Base-by-base conservation (phyloP, 176 grass and related monocot species). In the Zea luxurians region DNA sequence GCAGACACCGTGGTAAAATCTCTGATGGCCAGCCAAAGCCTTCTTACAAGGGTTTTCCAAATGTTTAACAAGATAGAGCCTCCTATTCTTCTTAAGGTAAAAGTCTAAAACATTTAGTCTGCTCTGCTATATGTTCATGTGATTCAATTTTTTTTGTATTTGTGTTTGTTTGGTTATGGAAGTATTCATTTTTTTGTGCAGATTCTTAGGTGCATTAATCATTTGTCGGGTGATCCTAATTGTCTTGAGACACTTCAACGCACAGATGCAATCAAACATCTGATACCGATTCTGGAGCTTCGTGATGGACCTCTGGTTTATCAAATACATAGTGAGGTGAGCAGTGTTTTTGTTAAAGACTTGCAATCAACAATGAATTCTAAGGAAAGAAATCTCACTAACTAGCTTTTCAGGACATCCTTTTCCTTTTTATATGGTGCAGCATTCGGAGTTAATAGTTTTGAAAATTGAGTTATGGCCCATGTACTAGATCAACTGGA, bases 51-150 rank as follows among this genome's bases (percentile, higher is more conserved):
- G 27, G 88, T 99, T 78, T 95, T 99, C 74, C 96, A 99, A 86
- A 99, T 99, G 96, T 99, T 95, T 85, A 95, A 92, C 78, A 99
- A 91, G 81, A 99, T 99, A 83, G 96, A 95, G 63, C 90, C 88
- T 70, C 92, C 86, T 80, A 95, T 99, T 73, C 88, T 99, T 80
- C 85, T 99, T 36, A 99, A 99, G 91, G 96, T 99, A 49, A 36
- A 84, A 58, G 13, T 67, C 83, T 48, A 66, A 79, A 70, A 3
- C 61, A 64, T 82, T 63, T 80, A 8, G 48, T 38, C 75, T 48
- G 59, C 72, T 78, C 35, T 83, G 62, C 41, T 78, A 64, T 62
- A 79, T 82, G 64, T 63, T 86, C 58, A 73, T 61, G 11, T 67
- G 62, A 80, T 16, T 83, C 47, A 74, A 74, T 78, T 42, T 85